Evolutionary conservation across 2,329 filamentous ascomycete genomes (phyloP).

Genomic region (Dothideomycetidae sp.): DNA sequence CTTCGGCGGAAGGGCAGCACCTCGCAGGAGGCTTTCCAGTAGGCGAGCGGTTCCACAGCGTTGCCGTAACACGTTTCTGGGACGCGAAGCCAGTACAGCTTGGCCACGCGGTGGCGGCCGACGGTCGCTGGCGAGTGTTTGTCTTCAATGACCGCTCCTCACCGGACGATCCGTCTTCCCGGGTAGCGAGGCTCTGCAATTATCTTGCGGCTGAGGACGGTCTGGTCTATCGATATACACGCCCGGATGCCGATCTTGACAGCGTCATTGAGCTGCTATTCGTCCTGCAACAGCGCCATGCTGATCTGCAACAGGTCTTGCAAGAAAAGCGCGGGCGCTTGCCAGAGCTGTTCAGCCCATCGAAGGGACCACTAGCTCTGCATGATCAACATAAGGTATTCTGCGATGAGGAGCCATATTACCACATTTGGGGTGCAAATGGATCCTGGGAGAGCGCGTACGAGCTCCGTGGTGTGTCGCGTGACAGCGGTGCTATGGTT

Average conservation of each 20-base stretch:
- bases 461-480: constrained; percentile 44
- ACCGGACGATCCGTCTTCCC: not conserved
- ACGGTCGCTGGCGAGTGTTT: constrained; percentile 22
- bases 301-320: constrained; percentile 33
- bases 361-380: constrained; percentile 23
- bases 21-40: constrained; percentile 20
- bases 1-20: constrained; percentile 16
- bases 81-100: constrained; percentile 24
- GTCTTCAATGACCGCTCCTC: constrained; percentile 16
- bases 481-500: constrained; percentile 41
- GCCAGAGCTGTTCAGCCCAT: constrained; percentile 31
- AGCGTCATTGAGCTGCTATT: constrained; percentile 40
- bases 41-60: constrained; percentile 22
- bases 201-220: constrained; percentile 12
- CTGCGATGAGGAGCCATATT: constrained; percentile 29
- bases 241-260: constrained; percentile 26
- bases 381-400: constrained; percentile 30
- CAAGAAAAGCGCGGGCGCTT: constrained; percentile 16
- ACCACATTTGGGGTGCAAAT: constrained; percentile 24
- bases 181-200: constrained; percentile 1
- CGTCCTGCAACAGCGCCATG: constrained; percentile 19
- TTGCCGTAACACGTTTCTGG: constrained; percentile 19
- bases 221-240: constrained; percentile 23
- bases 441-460: constrained; percentile 33
- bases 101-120: constrained; percentile 22